phyloP scores from a whole-genome alignment of 2,329 filamentous ascomycete species.

The Xylariaceae sp. region DNA sequence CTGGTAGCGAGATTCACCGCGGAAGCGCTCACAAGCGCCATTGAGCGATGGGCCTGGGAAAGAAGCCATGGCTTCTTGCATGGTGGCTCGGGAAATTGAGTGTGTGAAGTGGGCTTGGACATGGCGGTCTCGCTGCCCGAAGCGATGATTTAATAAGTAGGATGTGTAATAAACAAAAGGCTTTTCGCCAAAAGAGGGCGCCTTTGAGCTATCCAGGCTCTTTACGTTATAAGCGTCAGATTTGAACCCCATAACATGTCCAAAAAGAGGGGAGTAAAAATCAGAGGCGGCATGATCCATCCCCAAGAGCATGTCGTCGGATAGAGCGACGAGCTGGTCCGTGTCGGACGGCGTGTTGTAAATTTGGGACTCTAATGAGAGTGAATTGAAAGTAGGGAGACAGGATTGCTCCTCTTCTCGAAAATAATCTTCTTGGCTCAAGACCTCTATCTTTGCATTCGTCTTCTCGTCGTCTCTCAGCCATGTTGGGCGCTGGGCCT shows the following conservation, averaged over 20 bases:
- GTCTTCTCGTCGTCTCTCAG: constrained; percentile 32
- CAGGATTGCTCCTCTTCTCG: constrained; percentile 34
- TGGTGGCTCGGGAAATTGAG: constrained; percentile 37
- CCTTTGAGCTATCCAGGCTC: constrained; percentile 26
- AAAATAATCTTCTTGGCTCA: constrained; percentile 41
- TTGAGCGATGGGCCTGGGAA: constrained; percentile 38
- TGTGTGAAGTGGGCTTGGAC: constrained; percentile 41
- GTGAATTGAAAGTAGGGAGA: constrained; percentile 42
- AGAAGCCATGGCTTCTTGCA: constrained; percentile 37
- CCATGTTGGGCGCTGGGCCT: constrained; percentile 35
- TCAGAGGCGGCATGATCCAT: constrained; percentile 39
- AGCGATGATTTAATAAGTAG: constrained; percentile 41
- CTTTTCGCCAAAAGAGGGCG: constrained; percentile 41
- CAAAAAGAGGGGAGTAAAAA: constrained; percentile 41
- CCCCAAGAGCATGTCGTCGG: constrained; percentile 42
- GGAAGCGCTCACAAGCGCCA: constrained; percentile 38
- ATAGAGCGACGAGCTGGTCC: constrained; percentile 39
- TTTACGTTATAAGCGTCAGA: constrained; percentile 37
- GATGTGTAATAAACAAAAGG: constrained; percentile 42
- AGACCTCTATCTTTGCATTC: constrained; percentile 31
- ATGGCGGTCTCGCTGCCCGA: constrained; percentile 40
- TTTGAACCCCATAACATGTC: constrained; percentile 40
- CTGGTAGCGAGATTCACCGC: constrained; percentile 40
- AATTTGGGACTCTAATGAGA: constrained; percentile 41
- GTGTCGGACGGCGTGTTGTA: constrained; percentile 39